Evolutionary conservation across 2,329 filamentous ascomycete genomes (phyloP).

Genomic region (Trichoderma semiorbis): DNA sequence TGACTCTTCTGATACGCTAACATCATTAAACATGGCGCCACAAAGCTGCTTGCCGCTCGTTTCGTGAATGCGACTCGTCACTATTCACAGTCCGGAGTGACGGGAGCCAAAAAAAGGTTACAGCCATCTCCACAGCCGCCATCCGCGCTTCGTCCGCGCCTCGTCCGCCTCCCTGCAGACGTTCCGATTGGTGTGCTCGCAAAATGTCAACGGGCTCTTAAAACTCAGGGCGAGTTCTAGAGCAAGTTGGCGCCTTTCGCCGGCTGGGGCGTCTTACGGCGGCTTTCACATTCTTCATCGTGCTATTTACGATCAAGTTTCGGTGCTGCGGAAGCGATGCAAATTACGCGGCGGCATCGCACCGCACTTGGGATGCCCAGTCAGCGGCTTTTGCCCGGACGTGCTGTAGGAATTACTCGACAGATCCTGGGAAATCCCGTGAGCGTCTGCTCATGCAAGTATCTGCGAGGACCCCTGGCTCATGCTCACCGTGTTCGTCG

Average conservation of each 20-base stretch:
- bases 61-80: constrained; percentile 12
- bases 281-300: background rate
- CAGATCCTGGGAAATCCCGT: constrained; percentile 8
- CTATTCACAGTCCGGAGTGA: background rate
- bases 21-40: constrained; percentile 5
- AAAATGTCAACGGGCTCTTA: background rate
- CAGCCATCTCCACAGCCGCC: constrained; percentile 9
- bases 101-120: background rate
- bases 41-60: background rate
- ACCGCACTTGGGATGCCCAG: background rate
- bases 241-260: background rate
- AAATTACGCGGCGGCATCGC: background rate
- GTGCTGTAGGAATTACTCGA: background rate
- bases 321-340: background rate
- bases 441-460: constrained; percentile 6
- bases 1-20: background rate
- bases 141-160: background rate
- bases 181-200: constrained; percentile 15
- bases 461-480: background rate
- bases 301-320: background rate
- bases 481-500: background rate
- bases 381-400: background rate
- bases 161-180: background rate
- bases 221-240: background rate
- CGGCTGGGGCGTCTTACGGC: background rate